A percentile compares a stretch with the other conserved stretches of the same genome.
Conservation (phyloP, 257 asterid species). For the Capsicum baccatum region DNA sequence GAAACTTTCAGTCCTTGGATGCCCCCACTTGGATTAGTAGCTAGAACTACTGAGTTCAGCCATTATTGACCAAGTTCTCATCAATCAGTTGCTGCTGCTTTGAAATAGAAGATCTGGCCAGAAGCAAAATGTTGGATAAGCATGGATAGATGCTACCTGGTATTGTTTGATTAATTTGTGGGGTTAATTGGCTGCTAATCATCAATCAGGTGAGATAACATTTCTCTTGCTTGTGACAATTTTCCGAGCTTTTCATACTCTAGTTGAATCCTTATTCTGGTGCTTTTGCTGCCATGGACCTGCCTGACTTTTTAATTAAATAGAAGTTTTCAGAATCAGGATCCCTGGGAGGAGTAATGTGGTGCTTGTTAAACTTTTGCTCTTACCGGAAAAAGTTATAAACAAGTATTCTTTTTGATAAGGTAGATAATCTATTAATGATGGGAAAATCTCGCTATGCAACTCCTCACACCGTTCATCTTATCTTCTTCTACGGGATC, state of each 20-base stretch:
- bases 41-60: background rate
- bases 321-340: background rate
- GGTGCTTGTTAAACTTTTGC: background rate
- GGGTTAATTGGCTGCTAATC: background rate
- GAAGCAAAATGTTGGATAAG: background rate
- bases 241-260: background rate
- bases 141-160: background rate
- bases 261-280: background rate
- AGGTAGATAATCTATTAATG: background rate
- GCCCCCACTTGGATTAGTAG: background rate
- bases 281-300: background rate
- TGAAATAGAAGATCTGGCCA: background rate
- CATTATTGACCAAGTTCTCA: background rate
- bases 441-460: background rate
- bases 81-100: background rate
- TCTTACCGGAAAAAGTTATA: background rate
- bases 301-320: background rate
- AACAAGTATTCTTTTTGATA: background rate
- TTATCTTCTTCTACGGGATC: background rate
- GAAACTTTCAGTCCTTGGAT: background rate
- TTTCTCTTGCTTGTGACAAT: conserved; percentile 23
- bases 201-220: background rate
- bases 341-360: background rate
- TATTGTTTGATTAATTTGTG: background rate
- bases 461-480: background rate